A percentile compares a stretch with the other conserved stretches of the same genome.
Conservation (phyloP, 441 rosid genomes). For the Sinapis alba region DNA sequence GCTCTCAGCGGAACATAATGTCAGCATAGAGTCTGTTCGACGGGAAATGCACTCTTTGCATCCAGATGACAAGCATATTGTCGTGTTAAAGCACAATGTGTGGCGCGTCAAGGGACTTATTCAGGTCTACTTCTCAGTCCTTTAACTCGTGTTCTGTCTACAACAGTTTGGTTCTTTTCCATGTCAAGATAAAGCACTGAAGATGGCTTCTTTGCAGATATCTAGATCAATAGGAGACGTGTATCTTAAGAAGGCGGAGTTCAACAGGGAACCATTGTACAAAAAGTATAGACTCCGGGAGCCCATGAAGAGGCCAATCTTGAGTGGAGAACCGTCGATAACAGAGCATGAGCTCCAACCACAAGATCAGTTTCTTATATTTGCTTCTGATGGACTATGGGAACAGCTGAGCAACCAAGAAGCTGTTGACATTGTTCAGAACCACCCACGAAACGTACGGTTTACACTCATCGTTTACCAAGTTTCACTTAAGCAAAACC, state of each 20-base stretch:
- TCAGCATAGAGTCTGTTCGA: conserved; percentile 55
- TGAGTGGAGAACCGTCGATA: too few species aligned
- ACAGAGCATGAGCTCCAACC: conserved; percentile 44
- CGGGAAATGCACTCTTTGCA: conserved; percentile 47
- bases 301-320: conserved; percentile 32
- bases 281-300: conserved; percentile 54
- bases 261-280: conserved; percentile 50
- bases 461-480: not conserved
- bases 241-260: conserved; percentile 56
- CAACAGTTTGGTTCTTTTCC: too few species aligned
- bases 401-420: conserved; percentile 59
- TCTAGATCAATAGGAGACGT: conserved; percentile 61
- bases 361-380: conserved; percentile 53
- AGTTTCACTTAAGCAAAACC: not conserved
- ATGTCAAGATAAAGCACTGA: too few species aligned
- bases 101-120: conserved; percentile 58
- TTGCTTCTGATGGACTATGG: conserved; percentile 66
- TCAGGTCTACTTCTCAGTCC: too few species aligned
- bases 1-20: conserved; percentile 60
- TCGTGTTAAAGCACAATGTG: conserved; percentile 14
- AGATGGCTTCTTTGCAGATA: too few species aligned
- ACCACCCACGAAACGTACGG: conserved; percentile 55
- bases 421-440: conserved; percentile 57
- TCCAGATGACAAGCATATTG: too few species aligned
- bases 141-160: too few species aligned